Conservation (phyloP, 148 eudicot species). For the Fagopyrum tataricum region DNA sequence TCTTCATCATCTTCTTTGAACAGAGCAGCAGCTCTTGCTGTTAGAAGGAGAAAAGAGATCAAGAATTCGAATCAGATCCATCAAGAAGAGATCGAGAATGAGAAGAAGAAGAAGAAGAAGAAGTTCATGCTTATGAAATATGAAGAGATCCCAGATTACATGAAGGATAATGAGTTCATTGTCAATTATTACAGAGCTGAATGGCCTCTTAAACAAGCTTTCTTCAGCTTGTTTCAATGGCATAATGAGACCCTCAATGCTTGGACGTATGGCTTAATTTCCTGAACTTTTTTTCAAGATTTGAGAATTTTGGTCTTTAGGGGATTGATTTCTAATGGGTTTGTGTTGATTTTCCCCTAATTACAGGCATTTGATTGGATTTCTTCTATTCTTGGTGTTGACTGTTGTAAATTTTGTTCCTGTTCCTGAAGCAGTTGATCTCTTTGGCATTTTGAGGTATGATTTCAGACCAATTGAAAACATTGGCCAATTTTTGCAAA, state of each 20-base stretch:
- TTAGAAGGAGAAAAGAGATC: not conserved
- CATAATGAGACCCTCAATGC: slow-evolving; percentile 93
- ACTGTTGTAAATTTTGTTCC: slow-evolving; percentile 50
- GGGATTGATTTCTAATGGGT: not conserved
- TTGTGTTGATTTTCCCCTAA: slow-evolving; percentile 1
- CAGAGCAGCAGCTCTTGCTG: slow-evolving; percentile 2
- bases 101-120: slow-evolving; percentile 12
- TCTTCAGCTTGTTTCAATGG: slow-evolving; percentile 82
- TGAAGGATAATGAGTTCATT: slow-evolving; percentile 94
- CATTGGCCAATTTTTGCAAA: not conserved
- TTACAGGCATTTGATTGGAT: slow-evolving; percentile 76
- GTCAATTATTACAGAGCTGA: slow-evolving; percentile 65
- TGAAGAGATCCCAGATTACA: slow-evolving; percentile 74
- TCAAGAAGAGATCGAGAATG: slow-evolving; percentile 1
- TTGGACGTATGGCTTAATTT: slow-evolving; percentile 55
- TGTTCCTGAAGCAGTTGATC: slow-evolving; percentile 58
- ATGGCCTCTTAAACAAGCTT: slow-evolving; percentile 73
- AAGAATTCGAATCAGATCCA: not conserved
- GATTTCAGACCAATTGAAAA: not conserved
- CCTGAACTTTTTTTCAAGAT: not conserved
- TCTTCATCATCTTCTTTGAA: not conserved
- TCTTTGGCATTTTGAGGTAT: slow-evolving; percentile 64
- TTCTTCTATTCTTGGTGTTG: slow-evolving; percentile 67
- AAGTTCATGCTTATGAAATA: slow-evolving; percentile 30
- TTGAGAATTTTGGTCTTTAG: not conserved